These are phyloP conservation scores for Anthostomella pinea DNA, from an alignment of 2,329 filamentous ascomycete genomes.

Conservation along the genomic window DNA sequence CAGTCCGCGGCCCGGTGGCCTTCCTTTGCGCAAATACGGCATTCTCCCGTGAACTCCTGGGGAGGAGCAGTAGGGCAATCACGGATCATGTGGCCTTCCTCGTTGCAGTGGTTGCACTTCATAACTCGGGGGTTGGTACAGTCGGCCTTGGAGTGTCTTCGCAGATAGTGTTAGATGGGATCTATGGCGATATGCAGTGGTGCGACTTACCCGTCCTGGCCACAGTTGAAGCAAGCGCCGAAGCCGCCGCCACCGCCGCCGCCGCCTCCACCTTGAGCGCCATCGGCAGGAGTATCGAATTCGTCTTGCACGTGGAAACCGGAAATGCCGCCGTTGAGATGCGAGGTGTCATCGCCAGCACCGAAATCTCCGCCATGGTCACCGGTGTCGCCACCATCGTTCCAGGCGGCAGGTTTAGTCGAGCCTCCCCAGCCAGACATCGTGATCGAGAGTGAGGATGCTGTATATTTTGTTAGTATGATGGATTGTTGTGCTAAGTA, in stretches of 20 bases:
- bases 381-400: conserved; percentile 3
- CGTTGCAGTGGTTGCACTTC: conserved; percentile 45
- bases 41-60: conserved; percentile 43
- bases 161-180: conserved; percentile 13
- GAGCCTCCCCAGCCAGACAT: conserved; percentile 16
- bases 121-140: conserved; percentile 54
- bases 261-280: conserved; percentile 13
- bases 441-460: conserved; percentile 3
- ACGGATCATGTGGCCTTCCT: conserved; percentile 44
- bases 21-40: conserved; percentile 46
- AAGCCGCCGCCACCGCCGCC: conserved; percentile 16
- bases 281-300: conserved; percentile 2
- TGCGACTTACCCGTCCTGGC: conserved; percentile 44
- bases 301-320: too few species aligned
- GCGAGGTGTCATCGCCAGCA: too few species aligned
- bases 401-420: conserved; percentile 4
- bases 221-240: conserved; percentile 52
- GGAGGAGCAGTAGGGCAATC: conserved; percentile 29
- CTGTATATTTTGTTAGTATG: conserved; percentile 2
- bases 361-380: conserved; percentile 15
- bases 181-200: conserved; percentile 1
- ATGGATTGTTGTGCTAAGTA: too few species aligned
- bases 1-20: conserved; percentile 62
- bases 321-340: conserved; percentile 8
- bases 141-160: conserved; percentile 60